Evolutionary conservation across 305 asterid species (phyloP).

Genomic region (Fraxinus greggii): DNA sequence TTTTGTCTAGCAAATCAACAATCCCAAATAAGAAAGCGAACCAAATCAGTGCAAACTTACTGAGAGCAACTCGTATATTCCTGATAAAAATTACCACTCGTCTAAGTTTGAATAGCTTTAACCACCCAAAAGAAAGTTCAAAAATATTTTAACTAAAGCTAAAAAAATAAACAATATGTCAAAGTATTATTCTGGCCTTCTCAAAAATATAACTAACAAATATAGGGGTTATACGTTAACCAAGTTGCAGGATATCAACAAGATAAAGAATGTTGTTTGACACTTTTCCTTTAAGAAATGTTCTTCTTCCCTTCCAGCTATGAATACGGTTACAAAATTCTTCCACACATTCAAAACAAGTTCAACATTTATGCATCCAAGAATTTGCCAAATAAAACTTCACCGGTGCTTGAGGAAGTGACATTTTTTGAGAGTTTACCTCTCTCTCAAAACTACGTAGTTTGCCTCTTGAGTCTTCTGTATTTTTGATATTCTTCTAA

Average conservation of each 20-base stretch:
- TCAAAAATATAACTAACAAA: background rate
- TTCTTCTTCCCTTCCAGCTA: background rate
- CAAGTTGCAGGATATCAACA: background rate
- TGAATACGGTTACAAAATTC: background rate
- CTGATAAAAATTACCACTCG: background rate
- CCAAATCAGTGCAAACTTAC: too few species aligned
- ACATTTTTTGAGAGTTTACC: constrained; percentile 21
- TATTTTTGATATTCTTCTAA: constrained; percentile 84
- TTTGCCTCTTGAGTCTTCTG: constrained; percentile 59
- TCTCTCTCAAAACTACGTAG: constrained; percentile 66
- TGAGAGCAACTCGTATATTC: background rate
- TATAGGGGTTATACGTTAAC: background rate
- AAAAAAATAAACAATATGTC: background rate
- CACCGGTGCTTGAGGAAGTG: background rate
- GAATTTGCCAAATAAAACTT: background rate
- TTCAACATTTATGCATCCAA: background rate
- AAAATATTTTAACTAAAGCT: background rate
- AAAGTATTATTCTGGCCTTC: too few species aligned
- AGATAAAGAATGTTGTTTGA: background rate
- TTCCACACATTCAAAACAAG: background rate
- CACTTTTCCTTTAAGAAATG: background rate
- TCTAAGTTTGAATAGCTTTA: background rate
- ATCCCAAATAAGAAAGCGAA: background rate
- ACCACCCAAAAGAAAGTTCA: background rate
- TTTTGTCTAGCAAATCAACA: background rate